Conservation (phyloP, 768 basidiomycete species). For the Termitomyces titanicus region DNA sequence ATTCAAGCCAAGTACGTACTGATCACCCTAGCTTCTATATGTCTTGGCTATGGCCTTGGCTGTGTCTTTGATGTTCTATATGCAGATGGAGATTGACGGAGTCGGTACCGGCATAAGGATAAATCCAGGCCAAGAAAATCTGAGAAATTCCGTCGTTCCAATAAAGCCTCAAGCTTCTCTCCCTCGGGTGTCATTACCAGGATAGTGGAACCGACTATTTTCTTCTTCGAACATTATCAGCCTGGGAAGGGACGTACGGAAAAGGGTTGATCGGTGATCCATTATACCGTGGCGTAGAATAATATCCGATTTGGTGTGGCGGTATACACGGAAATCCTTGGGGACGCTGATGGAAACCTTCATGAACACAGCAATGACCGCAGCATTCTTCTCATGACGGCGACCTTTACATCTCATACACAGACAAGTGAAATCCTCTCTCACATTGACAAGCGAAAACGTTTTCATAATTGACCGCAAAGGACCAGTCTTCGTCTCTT, state of each 20-base stretch:
- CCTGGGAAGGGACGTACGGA: neutral
- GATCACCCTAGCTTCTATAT: neutral
- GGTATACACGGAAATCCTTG: neutral
- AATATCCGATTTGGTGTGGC: neutral
- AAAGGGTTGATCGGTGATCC: neutral
- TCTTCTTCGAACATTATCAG: neutral
- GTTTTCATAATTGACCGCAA: no score
- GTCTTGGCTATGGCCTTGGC: neutral
- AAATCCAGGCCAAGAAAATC: neutral
- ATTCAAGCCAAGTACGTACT: neutral
- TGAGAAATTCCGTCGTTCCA: neutral
- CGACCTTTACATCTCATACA: neutral
- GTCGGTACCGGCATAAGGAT: neutral
- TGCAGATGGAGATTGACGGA: neutral
- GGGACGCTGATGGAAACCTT: neutral
- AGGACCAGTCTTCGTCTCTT: no score
- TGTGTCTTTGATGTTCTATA: neutral
- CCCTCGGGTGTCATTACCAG: neutral
- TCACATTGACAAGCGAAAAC: no score
- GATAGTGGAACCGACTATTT: neutral
- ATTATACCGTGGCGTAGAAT: neutral
- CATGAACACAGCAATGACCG: neutral
- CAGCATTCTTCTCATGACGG: neutral
- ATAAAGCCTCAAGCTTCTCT: neutral
- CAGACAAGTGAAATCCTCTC: no score